phyloP scores from a whole-genome alignment of 371 early-diverging fungal genomes.

The Massospora cicadina region DNA sequence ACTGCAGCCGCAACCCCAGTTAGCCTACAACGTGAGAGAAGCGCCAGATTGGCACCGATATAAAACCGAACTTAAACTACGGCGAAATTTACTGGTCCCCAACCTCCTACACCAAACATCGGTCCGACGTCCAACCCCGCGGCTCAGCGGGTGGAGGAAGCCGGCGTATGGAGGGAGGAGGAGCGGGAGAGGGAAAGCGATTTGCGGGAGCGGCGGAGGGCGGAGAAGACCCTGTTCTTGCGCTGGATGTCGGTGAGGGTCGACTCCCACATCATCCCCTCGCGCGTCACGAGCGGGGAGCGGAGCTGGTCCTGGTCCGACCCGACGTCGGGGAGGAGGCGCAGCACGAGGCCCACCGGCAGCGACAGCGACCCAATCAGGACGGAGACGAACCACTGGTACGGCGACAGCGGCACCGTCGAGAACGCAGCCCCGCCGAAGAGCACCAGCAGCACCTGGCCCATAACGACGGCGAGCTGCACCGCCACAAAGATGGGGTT shows the following conservation, averaged over 20 bases:
- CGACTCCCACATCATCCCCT: conserved; percentile 30
- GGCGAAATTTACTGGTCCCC: too few species aligned
- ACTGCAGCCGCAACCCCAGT: too few species aligned
- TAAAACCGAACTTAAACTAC: too few species aligned
- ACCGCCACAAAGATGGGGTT: conserved; percentile 42
- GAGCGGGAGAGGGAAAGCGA: background rate
- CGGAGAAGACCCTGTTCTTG: conserved; percentile 21
- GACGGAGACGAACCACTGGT: conserved; percentile 49
- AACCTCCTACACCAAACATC: too few species aligned
- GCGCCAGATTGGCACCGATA: too few species aligned
- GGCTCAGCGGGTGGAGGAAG: background rate
- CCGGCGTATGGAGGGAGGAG: background rate
- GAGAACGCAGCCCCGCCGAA: conserved; percentile 42
- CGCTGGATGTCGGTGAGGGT: conserved; percentile 27
- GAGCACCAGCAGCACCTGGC: conserved; percentile 39
- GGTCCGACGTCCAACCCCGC: too few species aligned
- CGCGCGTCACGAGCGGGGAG: conserved; percentile 25
- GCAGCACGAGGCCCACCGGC: conserved; percentile 46
- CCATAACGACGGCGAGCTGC: conserved; percentile 27
- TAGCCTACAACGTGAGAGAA: too few species aligned
- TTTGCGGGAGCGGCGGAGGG: conserved; percentile 18
- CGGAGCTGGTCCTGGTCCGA: conserved; percentile 20
- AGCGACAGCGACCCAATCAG: conserved; percentile 41
- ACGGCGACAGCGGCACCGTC: conserved; percentile 23
- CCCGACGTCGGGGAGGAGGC: conserved; percentile 30